Conservation (phyloP, 73 alveolate species). For the Paramecium caudatum region DNA sequence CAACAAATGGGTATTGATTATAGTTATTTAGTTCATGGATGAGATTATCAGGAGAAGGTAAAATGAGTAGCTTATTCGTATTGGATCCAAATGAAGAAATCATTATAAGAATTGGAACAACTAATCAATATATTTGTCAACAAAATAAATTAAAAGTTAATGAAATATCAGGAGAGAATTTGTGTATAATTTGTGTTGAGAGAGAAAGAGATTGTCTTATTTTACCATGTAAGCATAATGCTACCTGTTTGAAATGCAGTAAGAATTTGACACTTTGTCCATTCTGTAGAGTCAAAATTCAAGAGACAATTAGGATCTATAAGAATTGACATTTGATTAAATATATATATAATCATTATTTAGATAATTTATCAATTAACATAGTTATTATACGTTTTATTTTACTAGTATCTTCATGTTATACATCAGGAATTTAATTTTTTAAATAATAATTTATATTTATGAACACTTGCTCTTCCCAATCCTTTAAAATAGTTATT, state of each 20-base stretch:
- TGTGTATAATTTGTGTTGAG: conserved; percentile 84
- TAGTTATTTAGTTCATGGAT: conserved; percentile 67
- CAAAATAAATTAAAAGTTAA: conserved; percentile 10
- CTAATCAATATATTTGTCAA: conserved; percentile 65
- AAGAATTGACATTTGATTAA: conserved; percentile 72
- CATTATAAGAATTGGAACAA: conserved; percentile 72
- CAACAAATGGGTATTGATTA: conserved; percentile 62
- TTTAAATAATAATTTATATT: conserved; percentile 22
- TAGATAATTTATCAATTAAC: background rate
- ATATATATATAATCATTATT: background rate
- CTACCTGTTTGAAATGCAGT: conserved; percentile 87
- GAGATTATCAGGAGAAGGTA: conserved; percentile 73
- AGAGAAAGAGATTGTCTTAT: conserved; percentile 83
- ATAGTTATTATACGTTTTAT: background rate
- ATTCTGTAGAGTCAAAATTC: conserved; percentile 83
- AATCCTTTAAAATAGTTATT: background rate
- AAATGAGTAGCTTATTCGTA: background rate
- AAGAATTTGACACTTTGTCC: conserved; percentile 85
- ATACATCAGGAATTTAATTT: background rate
- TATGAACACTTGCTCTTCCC: conserved; percentile 26
- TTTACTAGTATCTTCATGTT: background rate
- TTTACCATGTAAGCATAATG: conserved; percentile 89
- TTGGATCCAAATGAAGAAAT: conserved; percentile 41
- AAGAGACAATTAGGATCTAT: conserved; percentile 83
- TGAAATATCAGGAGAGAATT: conserved; percentile 38